Evolutionary conservation across 768 basidiomycete genomes (phyloP).

Genomic region (Paxillus involutus): DNA sequence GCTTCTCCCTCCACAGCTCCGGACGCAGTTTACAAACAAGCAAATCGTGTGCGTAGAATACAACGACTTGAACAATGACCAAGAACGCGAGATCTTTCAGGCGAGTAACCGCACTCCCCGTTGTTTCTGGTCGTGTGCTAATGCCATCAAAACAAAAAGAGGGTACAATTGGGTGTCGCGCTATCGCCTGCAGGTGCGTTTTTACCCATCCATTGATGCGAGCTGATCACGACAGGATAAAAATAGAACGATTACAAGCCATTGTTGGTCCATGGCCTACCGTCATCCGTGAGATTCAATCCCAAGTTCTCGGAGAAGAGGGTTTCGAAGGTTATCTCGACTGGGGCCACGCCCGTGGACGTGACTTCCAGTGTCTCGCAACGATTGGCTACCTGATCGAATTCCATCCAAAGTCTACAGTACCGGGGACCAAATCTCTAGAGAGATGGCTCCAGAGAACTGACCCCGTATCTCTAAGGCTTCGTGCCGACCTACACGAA

Average conservation of each 20-base stretch:
- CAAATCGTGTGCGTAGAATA: slow-evolving; percentile 58
- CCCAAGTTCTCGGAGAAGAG: slow-evolving; percentile 33
- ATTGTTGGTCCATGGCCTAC: slow-evolving; percentile 46
- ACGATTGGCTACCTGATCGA: slow-evolving; percentile 36
- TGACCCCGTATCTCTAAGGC: slow-evolving; percentile 25
- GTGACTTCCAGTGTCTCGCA: slow-evolving; percentile 46
- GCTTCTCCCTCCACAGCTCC: slow-evolving; percentile 34
- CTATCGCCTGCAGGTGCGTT: slow-evolving; percentile 47
- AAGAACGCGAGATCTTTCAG: slow-evolving; percentile 70
- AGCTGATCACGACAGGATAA: neutral
- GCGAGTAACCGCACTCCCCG: slow-evolving; percentile 24
- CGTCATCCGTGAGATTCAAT: slow-evolving; percentile 41
- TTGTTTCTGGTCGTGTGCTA: neutral
- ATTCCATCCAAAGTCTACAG: slow-evolving; percentile 25
- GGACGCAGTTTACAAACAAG: slow-evolving; percentile 40
- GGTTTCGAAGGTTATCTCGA: slow-evolving; percentile 39
- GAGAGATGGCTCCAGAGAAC: slow-evolving; percentile 38
- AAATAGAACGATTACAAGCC: slow-evolving; percentile 49
- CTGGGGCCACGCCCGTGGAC: slow-evolving; percentile 44
- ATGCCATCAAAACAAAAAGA: slow-evolving; percentile 26
- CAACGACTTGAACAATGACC: slow-evolving; percentile 42
- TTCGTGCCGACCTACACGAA: slow-evolving; percentile 28
- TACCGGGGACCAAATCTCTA: slow-evolving; percentile 27
- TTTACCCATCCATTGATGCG: neutral
- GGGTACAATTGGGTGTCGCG: slow-evolving; percentile 52